Percentiles rank a stretch among this genome's conserved stretches.
phyloP scores from a whole-genome alignment of 2,329 filamentous ascomycete genomes.

The Pseudohalonectria lignicola region DNA sequence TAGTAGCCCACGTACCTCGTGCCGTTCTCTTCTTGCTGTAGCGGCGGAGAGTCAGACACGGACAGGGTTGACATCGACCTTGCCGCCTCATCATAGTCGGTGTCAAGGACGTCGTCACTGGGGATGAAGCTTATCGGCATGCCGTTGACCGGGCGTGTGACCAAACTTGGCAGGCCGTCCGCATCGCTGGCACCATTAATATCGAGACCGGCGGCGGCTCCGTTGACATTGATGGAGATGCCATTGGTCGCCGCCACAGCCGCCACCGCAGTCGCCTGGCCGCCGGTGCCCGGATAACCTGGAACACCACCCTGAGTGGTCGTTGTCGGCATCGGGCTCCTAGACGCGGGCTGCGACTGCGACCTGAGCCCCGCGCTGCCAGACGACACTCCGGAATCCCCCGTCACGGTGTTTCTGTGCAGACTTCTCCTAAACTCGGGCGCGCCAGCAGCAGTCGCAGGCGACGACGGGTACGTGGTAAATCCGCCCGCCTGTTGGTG shows the following conservation, averaged over 20 bases:
- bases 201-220: no score
- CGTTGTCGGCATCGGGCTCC: slow-evolving; percentile 20
- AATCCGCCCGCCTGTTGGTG: slow-evolving; percentile 24
- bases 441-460: slow-evolving; percentile 20
- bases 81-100: slow-evolving; percentile 33
- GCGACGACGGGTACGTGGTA: slow-evolving; percentile 45
- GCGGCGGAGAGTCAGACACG: slow-evolving; percentile 29
- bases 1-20: slow-evolving; percentile 25
- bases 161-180: no score
- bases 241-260: slow-evolving; percentile 21
- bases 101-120: slow-evolving; percentile 32
- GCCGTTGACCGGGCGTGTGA: slow-evolving; percentile 34
- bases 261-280: background rate
- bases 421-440: slow-evolving; percentile 46
- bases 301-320: slow-evolving; percentile 7
- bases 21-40: slow-evolving; percentile 29
- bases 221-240: slow-evolving; percentile 21
- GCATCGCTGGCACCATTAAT: no score
- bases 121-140: slow-evolving; percentile 42
- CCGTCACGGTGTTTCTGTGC: slow-evolving; percentile 32
- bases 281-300: slow-evolving; percentile 14
- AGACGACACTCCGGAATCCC: slow-evolving; percentile 32
- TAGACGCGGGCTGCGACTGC: slow-evolving; percentile 54
- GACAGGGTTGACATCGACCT: no score
- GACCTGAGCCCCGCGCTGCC: slow-evolving; percentile 49